These are phyloP conservation scores for Cladosporium sp. DNA, from an alignment of 2,329 filamentous ascomycete species.

Conservation along the genomic window DNA sequence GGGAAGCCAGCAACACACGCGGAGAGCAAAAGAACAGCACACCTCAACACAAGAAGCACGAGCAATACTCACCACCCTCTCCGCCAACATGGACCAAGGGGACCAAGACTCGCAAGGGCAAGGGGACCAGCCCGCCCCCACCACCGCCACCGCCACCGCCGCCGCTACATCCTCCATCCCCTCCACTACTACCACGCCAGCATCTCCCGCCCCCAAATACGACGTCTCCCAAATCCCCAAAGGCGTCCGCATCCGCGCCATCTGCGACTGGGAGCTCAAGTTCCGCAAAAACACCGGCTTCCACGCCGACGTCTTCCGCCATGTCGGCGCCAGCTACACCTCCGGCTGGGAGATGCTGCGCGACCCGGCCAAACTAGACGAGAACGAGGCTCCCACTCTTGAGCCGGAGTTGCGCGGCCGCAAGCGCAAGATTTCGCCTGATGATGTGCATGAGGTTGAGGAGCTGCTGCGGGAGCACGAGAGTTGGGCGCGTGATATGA, in stretches of 20 bases:
- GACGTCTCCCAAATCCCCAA: slow-evolving; percentile 12
- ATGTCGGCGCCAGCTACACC: slow-evolving; percentile 9
- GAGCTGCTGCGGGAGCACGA: slow-evolving; percentile 5
- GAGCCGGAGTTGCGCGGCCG: slow-evolving; percentile 1
- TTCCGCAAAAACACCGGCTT: slow-evolving; percentile 2
- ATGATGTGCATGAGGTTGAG: slow-evolving; percentile 5
- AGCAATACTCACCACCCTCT: not conserved
- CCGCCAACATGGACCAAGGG: not conserved
- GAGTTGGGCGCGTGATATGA: not conserved
- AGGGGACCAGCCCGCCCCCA: not conserved
- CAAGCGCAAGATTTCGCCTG: slow-evolving; percentile 1
- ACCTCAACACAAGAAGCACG: not conserved
- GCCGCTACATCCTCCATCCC: not conserved
- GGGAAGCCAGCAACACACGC: slow-evolving; percentile 1
- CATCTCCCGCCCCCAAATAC: not conserved
- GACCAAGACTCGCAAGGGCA: not conserved
- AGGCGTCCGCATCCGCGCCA: slow-evolving; percentile 3
- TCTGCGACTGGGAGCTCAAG: slow-evolving; percentile 12
- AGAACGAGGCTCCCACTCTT: not conserved
- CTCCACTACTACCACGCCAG: not conserved
- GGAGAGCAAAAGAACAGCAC: not conserved
- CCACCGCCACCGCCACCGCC: not conserved
- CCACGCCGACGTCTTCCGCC: slow-evolving; percentile 12
- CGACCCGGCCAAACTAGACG: not conserved
- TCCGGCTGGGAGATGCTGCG: slow-evolving; percentile 7